phyloP scores from a whole-genome alignment of 257 asterid genomes.

The Lantana camara region DNA sequence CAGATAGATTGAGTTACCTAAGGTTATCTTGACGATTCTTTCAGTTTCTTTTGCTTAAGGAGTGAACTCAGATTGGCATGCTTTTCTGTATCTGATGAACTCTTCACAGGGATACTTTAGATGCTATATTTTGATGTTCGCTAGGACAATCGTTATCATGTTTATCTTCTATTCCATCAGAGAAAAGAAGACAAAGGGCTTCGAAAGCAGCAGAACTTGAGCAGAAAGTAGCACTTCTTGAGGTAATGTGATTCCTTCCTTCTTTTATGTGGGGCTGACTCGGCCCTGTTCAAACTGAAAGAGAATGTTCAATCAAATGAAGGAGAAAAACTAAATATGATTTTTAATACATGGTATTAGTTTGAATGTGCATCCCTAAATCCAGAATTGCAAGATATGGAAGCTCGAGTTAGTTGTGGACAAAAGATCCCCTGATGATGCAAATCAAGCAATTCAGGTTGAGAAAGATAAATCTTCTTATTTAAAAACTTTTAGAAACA shows the following conservation, averaged over 20 bases:
- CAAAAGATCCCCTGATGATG: conserved; percentile 92
- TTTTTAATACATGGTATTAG: conserved; percentile 41
- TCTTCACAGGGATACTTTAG: conserved; percentile 8
- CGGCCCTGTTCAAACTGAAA: conserved; percentile 22
- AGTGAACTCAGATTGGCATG: conserved; percentile 16
- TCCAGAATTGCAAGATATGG: conserved; percentile 98
- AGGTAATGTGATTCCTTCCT: conserved; percentile 54
- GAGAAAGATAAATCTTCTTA: conserved; percentile 25
- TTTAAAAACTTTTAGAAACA: neutral
- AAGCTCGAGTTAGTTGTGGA: conserved; percentile 88
- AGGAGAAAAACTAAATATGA: conserved; percentile 15
- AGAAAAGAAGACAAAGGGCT: conserved; percentile 95
- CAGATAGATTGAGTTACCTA: too few species aligned
- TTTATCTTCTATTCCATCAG: conserved; percentile 46
- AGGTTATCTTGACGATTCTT: neutral
- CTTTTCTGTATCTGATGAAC: conserved; percentile 3
- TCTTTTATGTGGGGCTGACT: conserved; percentile 18
- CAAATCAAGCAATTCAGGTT: conserved; percentile 95
- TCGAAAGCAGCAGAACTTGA: conserved; percentile 94
- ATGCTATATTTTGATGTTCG: conserved; percentile 10
- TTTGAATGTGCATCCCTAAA: conserved; percentile 91
- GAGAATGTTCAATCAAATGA: conserved; percentile 22
- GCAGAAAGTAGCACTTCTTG: conserved; percentile 96
- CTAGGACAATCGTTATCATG: conserved; percentile 16
- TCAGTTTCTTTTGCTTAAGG: conserved; percentile 1